Conservation (phyloP, 2,329 filamentous ascomycete species). For the Knufia petricola region DNA sequence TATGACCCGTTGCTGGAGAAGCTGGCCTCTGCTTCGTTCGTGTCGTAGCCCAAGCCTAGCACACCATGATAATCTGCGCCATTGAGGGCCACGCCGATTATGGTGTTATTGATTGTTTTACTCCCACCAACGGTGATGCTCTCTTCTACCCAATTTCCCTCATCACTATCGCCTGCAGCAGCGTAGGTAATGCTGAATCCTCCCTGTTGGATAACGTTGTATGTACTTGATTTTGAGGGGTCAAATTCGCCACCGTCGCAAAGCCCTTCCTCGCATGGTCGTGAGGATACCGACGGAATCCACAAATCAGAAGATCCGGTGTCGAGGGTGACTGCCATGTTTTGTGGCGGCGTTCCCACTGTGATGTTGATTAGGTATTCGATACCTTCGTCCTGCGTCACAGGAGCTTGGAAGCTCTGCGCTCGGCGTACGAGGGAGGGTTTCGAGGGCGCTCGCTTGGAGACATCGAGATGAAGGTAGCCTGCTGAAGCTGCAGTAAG, state of each 20-base stretch:
- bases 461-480: neutral
- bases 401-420: neutral
- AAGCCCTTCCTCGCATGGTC: slow-evolving; percentile 10
- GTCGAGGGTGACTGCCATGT: slow-evolving; percentile 47
- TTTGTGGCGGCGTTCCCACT: slow-evolving; percentile 48
- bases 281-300: slow-evolving; percentile 49
- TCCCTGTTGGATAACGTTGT: slow-evolving; percentile 12
- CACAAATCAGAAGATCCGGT: slow-evolving; percentile 55
- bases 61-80: slow-evolving; percentile 16
- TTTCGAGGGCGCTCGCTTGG: neutral
- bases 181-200: slow-evolving; percentile 20
- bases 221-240: slow-evolving; percentile 12
- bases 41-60: slow-evolving; percentile 18
- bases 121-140: slow-evolving; percentile 15
- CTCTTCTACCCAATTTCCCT: slow-evolving; percentile 17
- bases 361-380: slow-evolving; percentile 24
- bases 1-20: slow-evolving; percentile 9
- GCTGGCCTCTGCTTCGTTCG: slow-evolving; percentile 1
- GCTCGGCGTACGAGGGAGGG: neutral
- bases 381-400: slow-evolving; percentile 9
- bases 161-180: slow-evolving; percentile 15
- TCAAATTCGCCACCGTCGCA: slow-evolving; percentile 16
- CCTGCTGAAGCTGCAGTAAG: neutral
- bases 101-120: slow-evolving; percentile 12
- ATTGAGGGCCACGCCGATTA: slow-evolving; percentile 14